Base-by-base conservation (phyloP, 345 rosid species). In the Citrus cavaleriei region DNA sequence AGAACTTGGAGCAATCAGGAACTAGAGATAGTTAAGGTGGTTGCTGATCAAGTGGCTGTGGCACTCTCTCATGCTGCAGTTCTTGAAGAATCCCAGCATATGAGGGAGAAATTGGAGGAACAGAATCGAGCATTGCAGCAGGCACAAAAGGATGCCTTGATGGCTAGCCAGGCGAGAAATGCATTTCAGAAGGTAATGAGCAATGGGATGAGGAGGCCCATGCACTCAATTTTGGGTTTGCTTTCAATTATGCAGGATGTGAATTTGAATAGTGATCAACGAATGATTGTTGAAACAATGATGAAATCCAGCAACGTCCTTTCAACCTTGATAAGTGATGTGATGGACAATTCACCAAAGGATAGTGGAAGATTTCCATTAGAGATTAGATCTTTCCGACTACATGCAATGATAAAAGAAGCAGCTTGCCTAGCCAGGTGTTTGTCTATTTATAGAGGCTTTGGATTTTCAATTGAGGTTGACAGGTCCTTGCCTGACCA, bases 11-110 rank as follows among this genome's bases (percentile, higher is more conserved):
- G 83, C 87, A 83, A 84, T 79, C 94, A 89, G 79, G 99, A 94
- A 74, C 76, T 90, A 13, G 99, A 94, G 88, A 96, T 96, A 80
- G 87, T 94, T 57, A 88, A 96, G 77, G 99, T 92, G 70, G 99
- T 96, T 28, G 99, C 99, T 4, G 98, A 91, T 83, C 99, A 96
- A 85, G 98, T 96, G 42, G 94, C 98, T 5, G 98, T 96, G 81
- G 99, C 99, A 35, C 88, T 96, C 75, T 94, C 98, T 79, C 99
- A 96, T 80, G 97, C 99, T 19, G 97, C 97, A 22, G 91, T 94
- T 81, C 95, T 96, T 24, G 99, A 96, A 73, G 99, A 96, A 76
- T 96, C 99, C 38, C 98, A 94, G 78, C 86, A 85, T 8, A 96
- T 96, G 97, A 96, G 98, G 83, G 97, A 93, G 82, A 87, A 93